Evolutionary conservation across 495 filamentous ascomycete species (phyloP).

Genomic region (Mycothermus thermophilus): DNA sequence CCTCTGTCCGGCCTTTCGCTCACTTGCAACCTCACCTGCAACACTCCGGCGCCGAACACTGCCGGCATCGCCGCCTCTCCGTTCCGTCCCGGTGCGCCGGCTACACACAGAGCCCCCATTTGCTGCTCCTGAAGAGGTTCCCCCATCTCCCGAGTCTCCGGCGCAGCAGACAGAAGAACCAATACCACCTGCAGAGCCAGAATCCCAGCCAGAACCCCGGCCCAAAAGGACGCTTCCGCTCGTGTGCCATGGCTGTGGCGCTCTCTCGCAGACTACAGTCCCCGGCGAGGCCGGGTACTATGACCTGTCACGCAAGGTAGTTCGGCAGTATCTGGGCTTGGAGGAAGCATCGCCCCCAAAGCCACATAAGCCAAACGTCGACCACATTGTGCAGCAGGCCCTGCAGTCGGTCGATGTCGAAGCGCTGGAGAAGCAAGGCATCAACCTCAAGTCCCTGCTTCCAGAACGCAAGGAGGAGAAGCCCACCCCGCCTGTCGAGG

Average conservation of each 20-base stretch:
- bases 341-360: conserved; percentile 8
- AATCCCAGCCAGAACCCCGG: too few relatives aligned
- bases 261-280: conserved; percentile 56
- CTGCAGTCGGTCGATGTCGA: conserved; percentile 26
- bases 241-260: conserved; percentile 80
- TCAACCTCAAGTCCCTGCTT: conserved; percentile 23
- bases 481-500: not conserved
- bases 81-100: conserved; percentile 12
- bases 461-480: conserved; percentile 8
- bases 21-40: not conserved
- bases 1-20: conserved; percentile 28
- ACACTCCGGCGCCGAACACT: conserved; percentile 2
- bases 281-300: conserved; percentile 70
- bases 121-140: not conserved
- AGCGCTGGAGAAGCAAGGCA: conserved; percentile 28
- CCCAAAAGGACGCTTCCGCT: conserved; percentile 35
- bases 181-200: too few relatives aligned
- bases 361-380: conserved; percentile 13
- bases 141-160: not conserved
- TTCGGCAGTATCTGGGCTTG: conserved; percentile 31
- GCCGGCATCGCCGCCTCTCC: conserved; percentile 15
- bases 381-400: conserved; percentile 27
- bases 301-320: conserved; percentile 38
- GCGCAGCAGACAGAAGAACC: too few relatives aligned
- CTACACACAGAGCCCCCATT: conserved; percentile 16